Conservation (phyloP, 768 basidiomycete species). For the Pholiota conissans region DNA sequence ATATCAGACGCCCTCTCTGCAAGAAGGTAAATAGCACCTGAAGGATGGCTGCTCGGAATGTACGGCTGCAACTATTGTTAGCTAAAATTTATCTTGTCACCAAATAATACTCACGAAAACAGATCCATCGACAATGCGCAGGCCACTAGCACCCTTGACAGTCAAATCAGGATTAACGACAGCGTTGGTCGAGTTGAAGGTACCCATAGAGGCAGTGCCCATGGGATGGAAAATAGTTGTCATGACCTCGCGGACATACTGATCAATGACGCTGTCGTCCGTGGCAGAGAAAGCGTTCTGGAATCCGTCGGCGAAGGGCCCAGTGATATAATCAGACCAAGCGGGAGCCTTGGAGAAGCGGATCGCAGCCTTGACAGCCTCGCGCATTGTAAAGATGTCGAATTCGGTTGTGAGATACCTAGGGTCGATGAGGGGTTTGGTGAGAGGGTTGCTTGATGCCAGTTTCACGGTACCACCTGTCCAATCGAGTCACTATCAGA, state of each 20-base stretch:
- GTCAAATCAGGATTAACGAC: constrained; percentile 33
- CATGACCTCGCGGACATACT: constrained; percentile 18
- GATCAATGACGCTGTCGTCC: constrained; percentile 25
- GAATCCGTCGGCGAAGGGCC: constrained; percentile 24
- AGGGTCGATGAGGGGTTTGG: constrained; percentile 47
- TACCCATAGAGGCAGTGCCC: constrained; percentile 29
- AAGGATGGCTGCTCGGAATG: constrained; percentile 29
- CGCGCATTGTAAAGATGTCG: constrained; percentile 25
- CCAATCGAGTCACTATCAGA: background rate
- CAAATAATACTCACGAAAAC: constrained; percentile 27
- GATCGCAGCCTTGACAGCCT: constrained; percentile 15
- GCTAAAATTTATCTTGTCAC: background rate
- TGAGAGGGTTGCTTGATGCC: constrained; percentile 45
- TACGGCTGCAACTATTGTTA: constrained; percentile 20
- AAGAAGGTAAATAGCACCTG: constrained; percentile 33
- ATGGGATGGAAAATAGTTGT: constrained; percentile 29
- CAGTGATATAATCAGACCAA: constrained; percentile 2
- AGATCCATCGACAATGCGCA: constrained; percentile 38
- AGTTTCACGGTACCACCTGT: constrained; percentile 38
- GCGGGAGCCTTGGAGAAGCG: background rate
- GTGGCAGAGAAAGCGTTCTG: constrained; percentile 12
- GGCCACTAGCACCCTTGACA: constrained; percentile 28
- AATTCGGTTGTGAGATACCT: constrained; percentile 34
- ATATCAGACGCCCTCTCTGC: constrained; percentile 35
- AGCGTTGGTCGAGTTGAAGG: constrained; percentile 17